Evolutionary conservation across 169 alveolate species (phyloP), one percentile per base, ranked within the genome.

Genomic region (Plasmodium vivax): DNA sequence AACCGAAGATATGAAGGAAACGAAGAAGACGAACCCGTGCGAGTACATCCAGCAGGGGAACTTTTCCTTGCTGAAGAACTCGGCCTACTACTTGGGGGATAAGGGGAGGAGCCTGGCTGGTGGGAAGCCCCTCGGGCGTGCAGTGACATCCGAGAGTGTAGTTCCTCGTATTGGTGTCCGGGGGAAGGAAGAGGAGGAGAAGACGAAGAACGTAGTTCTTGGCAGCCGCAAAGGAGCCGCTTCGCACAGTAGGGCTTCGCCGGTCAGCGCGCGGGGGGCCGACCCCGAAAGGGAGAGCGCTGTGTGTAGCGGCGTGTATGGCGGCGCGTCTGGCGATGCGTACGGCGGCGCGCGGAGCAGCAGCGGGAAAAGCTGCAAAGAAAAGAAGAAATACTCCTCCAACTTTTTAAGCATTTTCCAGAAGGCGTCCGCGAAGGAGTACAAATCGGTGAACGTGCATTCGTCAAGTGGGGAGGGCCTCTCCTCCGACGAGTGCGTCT

Each of bases 321-420:
- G n/a, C n/a, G n/a, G n/a, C n/a, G n/a, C n/a, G n/a, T n/a, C n/a
- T n/a, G n/a, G n/a, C n/a, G n/a, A n/a, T n/a, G n/a, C n/a, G n/a
- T n/a, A n/a, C n/a, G 51, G 45, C 36, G 74, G 32, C 4, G 92
- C 41, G 7, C 71, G 81, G 5, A 83, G 47, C 10, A 83, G 72
- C 47, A 14, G 36, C 23, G 73, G 54, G 10, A 51, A 83, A 34
- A 45, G 38, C 27, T 23, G 2, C 45, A 90, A 47, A 54, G 36
- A 16, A 19, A 90, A 30, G 16, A 90, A 90, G 68, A 90, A 90
- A 6, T 81, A 90, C 43, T 43, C 94, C 36, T 62, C 94, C 0
- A 32, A 72, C 68, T 80, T 90, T 58, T 80, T 90, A 45, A 90
- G 51, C 34, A 90, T 90, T 47, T 90, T 90, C 56, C 71, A 81